These are phyloP conservation scores for Dichotomopilus funicola DNA, from an alignment of 2,329 filamentous ascomycete genomes.

Conservation along the genomic window DNA sequence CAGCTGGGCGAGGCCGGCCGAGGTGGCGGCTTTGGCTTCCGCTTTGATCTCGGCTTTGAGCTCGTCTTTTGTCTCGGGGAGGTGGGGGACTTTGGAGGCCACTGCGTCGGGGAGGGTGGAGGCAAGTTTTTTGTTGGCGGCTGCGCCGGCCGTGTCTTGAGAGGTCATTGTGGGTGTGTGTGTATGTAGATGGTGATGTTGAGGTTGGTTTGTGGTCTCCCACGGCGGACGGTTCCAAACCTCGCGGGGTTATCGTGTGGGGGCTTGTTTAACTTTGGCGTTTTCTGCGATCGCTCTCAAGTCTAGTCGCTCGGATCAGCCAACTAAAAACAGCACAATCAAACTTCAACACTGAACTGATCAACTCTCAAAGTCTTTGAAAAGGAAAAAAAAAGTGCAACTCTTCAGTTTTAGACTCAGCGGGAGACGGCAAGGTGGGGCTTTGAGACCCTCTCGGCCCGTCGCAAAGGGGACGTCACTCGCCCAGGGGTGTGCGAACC, in stretches of 20 bases:
- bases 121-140: conserved; percentile 30
- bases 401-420: too few relatives aligned
- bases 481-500: conserved; percentile 13
- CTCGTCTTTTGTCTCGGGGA: conserved; percentile 40
- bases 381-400: too few relatives aligned
- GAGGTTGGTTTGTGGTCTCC: background rate
- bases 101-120: conserved; percentile 24
- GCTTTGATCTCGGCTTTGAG: conserved; percentile 38
- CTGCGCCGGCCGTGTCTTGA: conserved; percentile 29
- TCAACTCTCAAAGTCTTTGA: too few relatives aligned
- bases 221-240: background rate
- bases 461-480: conserved; percentile 13
- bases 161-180: conserved; percentile 18
- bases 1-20: conserved; percentile 45
- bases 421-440: background rate
- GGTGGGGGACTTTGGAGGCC: conserved; percentile 35
- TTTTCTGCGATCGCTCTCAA: too few relatives aligned
- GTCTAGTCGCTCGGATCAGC: too few relatives aligned
- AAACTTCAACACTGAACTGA: too few relatives aligned
- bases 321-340: too few relatives aligned
- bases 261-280: too few relatives aligned
- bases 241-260: background rate
- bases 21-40: conserved; percentile 35
- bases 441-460: conserved; percentile 5
- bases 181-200: background rate